Base-by-base conservation (phyloP, 2,329 filamentous ascomycete species). In the Dactylonectria estremocensis region DNA sequence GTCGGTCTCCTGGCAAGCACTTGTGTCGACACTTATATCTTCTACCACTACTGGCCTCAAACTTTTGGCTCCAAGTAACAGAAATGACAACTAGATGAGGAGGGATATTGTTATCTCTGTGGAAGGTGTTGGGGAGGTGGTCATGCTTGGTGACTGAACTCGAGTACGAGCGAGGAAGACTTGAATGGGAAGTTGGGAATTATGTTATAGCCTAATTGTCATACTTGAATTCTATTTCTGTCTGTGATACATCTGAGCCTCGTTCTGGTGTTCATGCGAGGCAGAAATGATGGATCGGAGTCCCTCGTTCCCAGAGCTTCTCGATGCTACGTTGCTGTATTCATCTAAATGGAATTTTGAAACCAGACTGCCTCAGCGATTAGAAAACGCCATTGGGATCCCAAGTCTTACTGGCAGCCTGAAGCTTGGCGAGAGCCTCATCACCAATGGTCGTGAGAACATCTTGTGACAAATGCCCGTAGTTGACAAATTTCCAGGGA, bases 401-500 rank as follows among this genome's bases (percentile, higher is more conserved):
- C 48, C 82, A 84, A 67, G 80, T 81, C n/a, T 69, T 64, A 13
- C 77, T 77, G 1, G 79, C 76, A 14, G 70, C 72, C 58, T 70
- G 73, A 54, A 83, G 66, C 61, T 74, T 78, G 1, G 72, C 70
- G 20, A 84, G 63, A 24, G 81, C 83, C 28, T 79, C 77, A 8
- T 77, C 67, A 0, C 84, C 84, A 63, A 83, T 83, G 2, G 78
- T 74, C 2, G 72, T 49, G 9, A 85, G 74, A 2, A 79, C 77
- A 35, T 83, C 76, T 72, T 86, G 83, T 18, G 73, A 76, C 2
- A 71, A 66, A 49, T 81, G 76, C 2, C 83, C 83, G 55, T 86
- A 86, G 73, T 86, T 85, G 57, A 85, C 74, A 58, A 84, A 86
- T 52, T 73, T 74, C 76, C 77, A 79, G 5, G 74, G 62, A 67